Evolutionary conservation across 345 rosid genomes (phyloP), one percentile per base, ranked within the genome.

Genomic region (Rhodamnia rubescens): DNA sequence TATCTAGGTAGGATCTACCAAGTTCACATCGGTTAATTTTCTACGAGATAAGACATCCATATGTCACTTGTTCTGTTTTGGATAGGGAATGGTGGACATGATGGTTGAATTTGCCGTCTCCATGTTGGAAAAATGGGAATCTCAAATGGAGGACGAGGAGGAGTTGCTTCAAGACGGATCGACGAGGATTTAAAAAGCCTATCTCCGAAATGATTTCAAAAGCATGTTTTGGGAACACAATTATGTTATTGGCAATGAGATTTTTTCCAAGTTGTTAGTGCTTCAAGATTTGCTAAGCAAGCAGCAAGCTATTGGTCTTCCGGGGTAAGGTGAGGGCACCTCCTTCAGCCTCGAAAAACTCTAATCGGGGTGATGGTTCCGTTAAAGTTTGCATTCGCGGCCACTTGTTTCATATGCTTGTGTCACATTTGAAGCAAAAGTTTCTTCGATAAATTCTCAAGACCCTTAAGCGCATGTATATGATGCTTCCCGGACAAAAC

Each of bases 211-310:
- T 88, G 16, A 86, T 90, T 64, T 86, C 88, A 27, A 88, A 87
- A 82, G 86, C 90, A 27, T 88, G 90, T 61, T 90, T 90, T 29
- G 90, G 91, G 4, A 90, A 88, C 86, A 86, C n/a, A n/a, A 83
- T 47, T 88, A 86, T 32, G n/a, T 50, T 27, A 47, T 24, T 12
- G 90, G 89, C 32, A 69, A 85, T 52, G 85, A 88, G 26, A 88
- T 88, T 42, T 88, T 90, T 81, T 42, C n/a, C 11, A 87, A 85
- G 83, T 88, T 56, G 26, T 51, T n/a, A 69, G 51, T 20, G 52
- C 90, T 88, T 82, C 85, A 57, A 81, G 50, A 75, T 75, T 74
- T 80, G 40, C 74, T 78, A 7, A 42, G 58, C 24, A 75, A 26
- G 74, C 75, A 53, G 29, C 47, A 75, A 8, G 51, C 86, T 50